Evolutionary conservation across 805 yeast species (phyloP).

Genomic region (Wickerhamiella alocasiicola): DNA sequence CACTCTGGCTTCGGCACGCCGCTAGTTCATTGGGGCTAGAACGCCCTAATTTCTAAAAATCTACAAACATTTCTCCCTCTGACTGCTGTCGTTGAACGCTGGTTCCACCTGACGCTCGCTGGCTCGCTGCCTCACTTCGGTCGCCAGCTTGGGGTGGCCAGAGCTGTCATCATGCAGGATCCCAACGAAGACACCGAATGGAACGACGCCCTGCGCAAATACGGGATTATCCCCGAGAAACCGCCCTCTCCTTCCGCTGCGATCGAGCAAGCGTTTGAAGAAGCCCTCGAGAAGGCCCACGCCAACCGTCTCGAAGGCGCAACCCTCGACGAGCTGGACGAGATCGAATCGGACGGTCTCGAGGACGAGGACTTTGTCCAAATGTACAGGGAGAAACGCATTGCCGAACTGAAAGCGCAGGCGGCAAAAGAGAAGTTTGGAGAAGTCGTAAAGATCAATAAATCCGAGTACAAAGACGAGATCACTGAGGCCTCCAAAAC

Average conservation of each 20-base stretch:
- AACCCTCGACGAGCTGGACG: conserved; percentile 72
- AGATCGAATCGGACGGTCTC: conserved; percentile 81
- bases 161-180: conserved; percentile 36
- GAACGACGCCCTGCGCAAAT: conserved; percentile 85
- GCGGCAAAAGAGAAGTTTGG: conserved; percentile 55
- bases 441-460: conserved; percentile 59
- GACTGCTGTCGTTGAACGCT: background rate
- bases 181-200: conserved; percentile 97
- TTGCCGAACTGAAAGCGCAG: conserved; percentile 57
- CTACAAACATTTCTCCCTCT: too few relatives aligned
- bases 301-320: conserved; percentile 70
- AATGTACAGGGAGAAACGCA: conserved; percentile 60
- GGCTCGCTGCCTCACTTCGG: background rate
- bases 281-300: conserved; percentile 66
- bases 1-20: too few relatives aligned
- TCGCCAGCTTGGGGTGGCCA: too few relatives aligned
- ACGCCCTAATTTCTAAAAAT: too few relatives aligned
- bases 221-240: conserved; percentile 86
- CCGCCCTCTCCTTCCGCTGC: conserved; percentile 81
- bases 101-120: background rate
- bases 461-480: conserved; percentile 78
- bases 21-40: too few relatives aligned
- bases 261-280: conserved; percentile 76
- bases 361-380: conserved; percentile 68
- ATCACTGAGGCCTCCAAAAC: conserved; percentile 69